Conservation (phyloP, 306 rosid genomes). For the Medicago arabica region DNA sequence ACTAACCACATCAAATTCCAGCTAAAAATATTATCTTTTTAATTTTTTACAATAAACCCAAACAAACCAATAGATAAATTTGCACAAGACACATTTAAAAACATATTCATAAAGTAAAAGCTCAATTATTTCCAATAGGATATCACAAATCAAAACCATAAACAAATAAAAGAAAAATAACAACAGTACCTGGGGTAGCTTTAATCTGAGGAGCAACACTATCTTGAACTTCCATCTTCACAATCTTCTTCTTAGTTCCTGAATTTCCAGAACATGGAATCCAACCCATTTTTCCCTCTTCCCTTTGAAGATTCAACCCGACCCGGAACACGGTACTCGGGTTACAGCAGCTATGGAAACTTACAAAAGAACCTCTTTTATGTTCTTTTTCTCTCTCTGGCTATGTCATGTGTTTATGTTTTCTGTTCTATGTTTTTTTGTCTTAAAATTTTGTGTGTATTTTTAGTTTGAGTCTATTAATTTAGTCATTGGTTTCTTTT, state of each 20-base stretch:
- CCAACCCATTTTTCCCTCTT: constrained; percentile 69
- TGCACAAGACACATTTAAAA: neutral
- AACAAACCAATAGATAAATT: constrained; percentile 36
- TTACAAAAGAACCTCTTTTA: constrained; percentile 43
- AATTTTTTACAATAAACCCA: constrained; percentile 12
- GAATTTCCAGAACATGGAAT: constrained; percentile 88
- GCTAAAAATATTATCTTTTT: constrained; percentile 25
- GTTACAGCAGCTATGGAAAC: constrained; percentile 39
- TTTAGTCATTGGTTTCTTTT: constrained; percentile 44
- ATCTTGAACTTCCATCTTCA: constrained; percentile 54
- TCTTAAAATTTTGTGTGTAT: constrained; percentile 12
- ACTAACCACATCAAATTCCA: constrained; percentile 35
- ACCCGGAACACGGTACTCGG: constrained; percentile 37
- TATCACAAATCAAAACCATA: constrained; percentile 16
- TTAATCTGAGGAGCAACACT: constrained; percentile 65
- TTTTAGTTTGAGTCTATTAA: constrained; percentile 42
- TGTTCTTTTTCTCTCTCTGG: constrained; percentile 35
- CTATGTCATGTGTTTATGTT: constrained; percentile 29
- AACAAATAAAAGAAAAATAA: neutral
- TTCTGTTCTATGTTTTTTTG: constrained; percentile 19
- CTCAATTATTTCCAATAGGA: constrained; percentile 44
- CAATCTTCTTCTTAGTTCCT: constrained; percentile 61
- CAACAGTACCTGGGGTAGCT: constrained; percentile 62
- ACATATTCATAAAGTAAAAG: constrained; percentile 38
- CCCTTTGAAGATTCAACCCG: constrained; percentile 34